phyloP scores from a whole-genome alignment of 345 rosid species.

The Aquilaria sinensis region DNA sequence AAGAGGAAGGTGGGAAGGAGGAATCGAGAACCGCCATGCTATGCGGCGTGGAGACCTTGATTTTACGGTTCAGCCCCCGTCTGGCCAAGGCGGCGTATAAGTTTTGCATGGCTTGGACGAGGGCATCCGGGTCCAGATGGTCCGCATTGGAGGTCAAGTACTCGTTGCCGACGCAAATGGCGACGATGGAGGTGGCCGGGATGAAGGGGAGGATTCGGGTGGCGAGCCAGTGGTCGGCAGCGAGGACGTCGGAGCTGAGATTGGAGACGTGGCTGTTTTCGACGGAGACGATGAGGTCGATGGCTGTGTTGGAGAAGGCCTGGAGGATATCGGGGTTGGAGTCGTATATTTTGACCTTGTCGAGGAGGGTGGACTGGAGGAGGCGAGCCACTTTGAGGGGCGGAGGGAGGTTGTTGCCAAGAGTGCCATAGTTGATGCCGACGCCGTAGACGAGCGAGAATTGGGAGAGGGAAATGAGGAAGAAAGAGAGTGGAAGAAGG shows the following conservation, averaged over 20 bases:
- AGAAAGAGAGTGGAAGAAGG: constrained; percentile 7
- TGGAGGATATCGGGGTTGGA: constrained; percentile 53
- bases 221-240: constrained; percentile 50
- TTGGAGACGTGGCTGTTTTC: constrained; percentile 45
- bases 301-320: constrained; percentile 64
- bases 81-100: constrained; percentile 36
- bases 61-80: constrained; percentile 55
- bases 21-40: constrained; percentile 57
- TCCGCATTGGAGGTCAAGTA: constrained; percentile 38
- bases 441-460: constrained; percentile 21
- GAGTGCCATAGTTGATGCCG: constrained; percentile 60
- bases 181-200: constrained; percentile 51
- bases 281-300: constrained; percentile 51
- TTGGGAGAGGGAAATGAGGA: constrained; percentile 10
- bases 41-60: constrained; percentile 59
- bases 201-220: constrained; percentile 45
- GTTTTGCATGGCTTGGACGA: constrained; percentile 54
- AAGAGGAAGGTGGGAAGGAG: constrained; percentile 55
- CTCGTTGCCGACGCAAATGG: constrained; percentile 57
- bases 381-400: constrained; percentile 58
- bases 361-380: constrained; percentile 58
- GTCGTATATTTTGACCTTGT: constrained; percentile 65
- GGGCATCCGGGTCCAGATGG: constrained; percentile 30
- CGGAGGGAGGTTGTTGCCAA: constrained; percentile 60
- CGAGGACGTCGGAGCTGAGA: constrained; percentile 34